Conservation (phyloP, 176 grass and related monocot species). For the Eleusine coracana region DNA sequence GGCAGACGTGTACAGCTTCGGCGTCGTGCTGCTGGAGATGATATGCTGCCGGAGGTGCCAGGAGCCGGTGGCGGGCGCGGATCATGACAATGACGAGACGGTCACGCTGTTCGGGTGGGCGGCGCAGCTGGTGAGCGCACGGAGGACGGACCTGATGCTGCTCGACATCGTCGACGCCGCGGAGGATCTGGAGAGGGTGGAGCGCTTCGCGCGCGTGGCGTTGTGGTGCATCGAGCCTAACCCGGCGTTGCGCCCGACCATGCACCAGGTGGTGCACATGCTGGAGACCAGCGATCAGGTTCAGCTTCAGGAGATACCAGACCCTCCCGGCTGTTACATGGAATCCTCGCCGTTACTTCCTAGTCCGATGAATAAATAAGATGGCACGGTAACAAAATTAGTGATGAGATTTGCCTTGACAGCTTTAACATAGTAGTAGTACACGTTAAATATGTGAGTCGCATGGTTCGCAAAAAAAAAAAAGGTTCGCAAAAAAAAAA, state of each 20-base stretch:
- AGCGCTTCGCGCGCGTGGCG: background rate
- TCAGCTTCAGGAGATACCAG: background rate
- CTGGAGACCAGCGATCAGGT: background rate
- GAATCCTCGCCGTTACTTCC: constrained; percentile 2
- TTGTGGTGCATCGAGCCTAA: constrained; percentile 25
- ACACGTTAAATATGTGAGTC: no score
- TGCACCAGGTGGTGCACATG: constrained; percentile 26
- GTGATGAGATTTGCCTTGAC: no score
- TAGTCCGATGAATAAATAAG: no score
- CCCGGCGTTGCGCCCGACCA: constrained; percentile 5
- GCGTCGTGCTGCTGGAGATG: constrained; percentile 26
- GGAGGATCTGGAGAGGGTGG: constrained; percentile 7
- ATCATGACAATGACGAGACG: background rate
- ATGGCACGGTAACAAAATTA: no score
- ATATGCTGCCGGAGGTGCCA: constrained; percentile 28
- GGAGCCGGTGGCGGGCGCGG: background rate
- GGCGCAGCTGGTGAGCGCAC: background rate
- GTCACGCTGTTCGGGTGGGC: constrained; percentile 39
- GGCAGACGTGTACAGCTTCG: constrained; percentile 22
- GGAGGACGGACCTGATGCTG: constrained; percentile 10
- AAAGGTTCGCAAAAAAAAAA: no score
- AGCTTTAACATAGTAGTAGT: no score
- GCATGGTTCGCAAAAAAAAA: no score
- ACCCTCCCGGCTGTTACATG: constrained; percentile 8
- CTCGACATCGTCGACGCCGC: background rate